phyloP scores from a whole-genome alignment of 208 protist genomes.

The Leptomonas seymouri region DNA sequence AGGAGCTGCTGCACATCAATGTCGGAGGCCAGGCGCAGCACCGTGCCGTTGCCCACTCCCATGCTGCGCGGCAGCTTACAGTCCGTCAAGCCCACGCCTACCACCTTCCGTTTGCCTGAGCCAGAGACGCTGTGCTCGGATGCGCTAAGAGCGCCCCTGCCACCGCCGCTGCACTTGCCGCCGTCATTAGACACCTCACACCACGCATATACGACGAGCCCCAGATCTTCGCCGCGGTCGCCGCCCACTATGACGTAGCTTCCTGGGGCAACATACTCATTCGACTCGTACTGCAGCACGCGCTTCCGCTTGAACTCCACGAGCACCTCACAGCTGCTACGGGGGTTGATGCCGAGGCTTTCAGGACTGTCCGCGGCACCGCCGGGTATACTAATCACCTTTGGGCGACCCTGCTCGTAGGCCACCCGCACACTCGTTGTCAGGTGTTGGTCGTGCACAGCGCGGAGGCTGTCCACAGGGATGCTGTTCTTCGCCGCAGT shows the following conservation, averaged over 20 bases:
- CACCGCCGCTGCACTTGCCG: slow-evolving; percentile 8
- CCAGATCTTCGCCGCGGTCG: slow-evolving; percentile 89
- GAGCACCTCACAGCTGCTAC: slow-evolving; percentile 80
- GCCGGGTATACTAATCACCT: slow-evolving; percentile 44
- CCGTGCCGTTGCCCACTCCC: slow-evolving; percentile 76
- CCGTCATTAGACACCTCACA: slow-evolving; percentile 48
- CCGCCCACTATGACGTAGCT: slow-evolving; percentile 86
- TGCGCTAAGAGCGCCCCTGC: not conserved
- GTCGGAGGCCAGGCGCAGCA: slow-evolving; percentile 68
- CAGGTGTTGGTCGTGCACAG: slow-evolving; percentile 92
- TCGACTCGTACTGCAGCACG: slow-evolving; percentile 83
- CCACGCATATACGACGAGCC: slow-evolving; percentile 86
- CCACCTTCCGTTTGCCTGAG: slow-evolving; percentile 27
- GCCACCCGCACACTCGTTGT: slow-evolving; percentile 55
- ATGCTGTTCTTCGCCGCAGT: slow-evolving; percentile 70
- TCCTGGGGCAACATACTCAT: slow-evolving; percentile 71
- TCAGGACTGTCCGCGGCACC: slow-evolving; percentile 47
- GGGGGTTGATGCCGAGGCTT: slow-evolving; percentile 55
- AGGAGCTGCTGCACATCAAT: slow-evolving; percentile 75
- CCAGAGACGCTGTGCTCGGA: not conserved
- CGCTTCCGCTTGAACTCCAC: slow-evolving; percentile 92
- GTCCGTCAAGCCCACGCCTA: slow-evolving; percentile 63
- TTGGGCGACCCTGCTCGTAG: slow-evolving; percentile 70
- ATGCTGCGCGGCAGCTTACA: slow-evolving; percentile 62
- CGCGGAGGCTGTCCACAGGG: slow-evolving; percentile 93